phyloP scores from a whole-genome alignment of 2,329 filamentous ascomycete species.

The Mycosphaerelloides madeirae region DNA sequence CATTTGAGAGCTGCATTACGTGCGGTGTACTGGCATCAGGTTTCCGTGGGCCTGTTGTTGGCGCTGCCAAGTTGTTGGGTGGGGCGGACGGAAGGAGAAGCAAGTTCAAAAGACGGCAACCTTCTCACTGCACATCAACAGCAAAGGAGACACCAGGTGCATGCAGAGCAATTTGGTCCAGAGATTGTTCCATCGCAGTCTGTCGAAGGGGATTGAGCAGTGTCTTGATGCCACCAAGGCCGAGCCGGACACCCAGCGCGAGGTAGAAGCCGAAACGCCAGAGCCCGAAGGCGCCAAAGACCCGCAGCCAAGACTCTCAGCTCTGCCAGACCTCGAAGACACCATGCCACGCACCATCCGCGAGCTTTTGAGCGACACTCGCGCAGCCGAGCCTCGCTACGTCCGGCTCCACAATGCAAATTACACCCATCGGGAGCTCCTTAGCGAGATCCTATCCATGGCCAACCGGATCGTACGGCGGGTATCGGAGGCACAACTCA shows the following conservation, averaged over 20 bases:
- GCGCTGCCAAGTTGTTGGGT: neutral
- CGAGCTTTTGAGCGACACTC: constrained; percentile 10
- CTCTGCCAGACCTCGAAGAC: neutral
- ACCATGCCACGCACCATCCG: constrained; percentile 13
- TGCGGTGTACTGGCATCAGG: neutral
- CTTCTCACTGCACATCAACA: neutral
- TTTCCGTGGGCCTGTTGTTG: neutral
- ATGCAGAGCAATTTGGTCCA: neutral
- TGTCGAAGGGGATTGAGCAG: neutral
- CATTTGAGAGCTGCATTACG: neutral
- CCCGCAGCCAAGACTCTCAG: neutral
- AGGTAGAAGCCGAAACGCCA: too few relatives aligned
- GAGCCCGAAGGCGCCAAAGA: neutral
- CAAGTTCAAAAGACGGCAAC: neutral
- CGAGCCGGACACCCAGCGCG: too few relatives aligned
- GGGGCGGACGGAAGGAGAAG: neutral
- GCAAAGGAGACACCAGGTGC: neutral
- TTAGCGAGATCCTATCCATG: constrained; percentile 16
- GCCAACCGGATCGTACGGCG: constrained; percentile 11
- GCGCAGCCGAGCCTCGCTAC: constrained; percentile 10
- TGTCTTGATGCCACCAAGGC: too few relatives aligned
- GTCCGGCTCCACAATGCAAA: constrained; percentile 14
- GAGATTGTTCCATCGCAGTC: neutral
- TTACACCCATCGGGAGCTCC: constrained; percentile 11
- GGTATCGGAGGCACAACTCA: constrained; percentile 11